Conservation (phyloP, 2,329 filamentous ascomycete species). For the Diaporthe helianthi region DNA sequence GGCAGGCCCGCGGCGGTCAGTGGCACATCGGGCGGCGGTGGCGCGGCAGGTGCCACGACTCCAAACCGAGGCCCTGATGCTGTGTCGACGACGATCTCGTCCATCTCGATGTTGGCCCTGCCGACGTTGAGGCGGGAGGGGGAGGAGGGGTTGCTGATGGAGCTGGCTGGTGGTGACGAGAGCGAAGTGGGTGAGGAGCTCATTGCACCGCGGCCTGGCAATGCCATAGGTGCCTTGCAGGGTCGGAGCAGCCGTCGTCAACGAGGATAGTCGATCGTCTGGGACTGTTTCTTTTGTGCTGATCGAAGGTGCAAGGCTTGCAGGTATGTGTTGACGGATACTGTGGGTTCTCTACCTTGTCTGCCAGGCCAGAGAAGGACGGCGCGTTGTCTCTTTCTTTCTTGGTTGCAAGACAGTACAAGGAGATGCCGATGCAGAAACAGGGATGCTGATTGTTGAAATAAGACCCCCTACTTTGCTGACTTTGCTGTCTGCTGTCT, state of each 20-base stretch:
- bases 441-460: background rate
- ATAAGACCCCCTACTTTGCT: too few species aligned
- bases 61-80: slow-evolving; percentile 45
- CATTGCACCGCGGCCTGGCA: slow-evolving; percentile 42
- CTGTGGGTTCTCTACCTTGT: background rate
- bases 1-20: slow-evolving; percentile 65
- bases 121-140: slow-evolving; percentile 48
- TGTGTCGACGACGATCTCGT: slow-evolving; percentile 58
- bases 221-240: slow-evolving; percentile 16
- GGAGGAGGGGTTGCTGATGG: slow-evolving; percentile 57
- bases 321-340: background rate
- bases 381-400: background rate
- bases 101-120: slow-evolving; percentile 50
- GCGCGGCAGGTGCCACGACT: slow-evolving; percentile 40
- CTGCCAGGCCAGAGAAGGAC: background rate
- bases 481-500: background rate
- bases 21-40: slow-evolving; percentile 50
- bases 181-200: slow-evolving; percentile 57
- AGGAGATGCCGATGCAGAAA: background rate
- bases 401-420: background rate
- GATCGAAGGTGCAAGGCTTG: background rate
- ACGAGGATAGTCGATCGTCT: background rate
- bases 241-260: slow-evolving; percentile 3
- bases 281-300: background rate
- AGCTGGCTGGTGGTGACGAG: slow-evolving; percentile 59